Evolutionary conservation across 306 rosid genomes (phyloP).

Genomic region (Prunus kanzakura): DNA sequence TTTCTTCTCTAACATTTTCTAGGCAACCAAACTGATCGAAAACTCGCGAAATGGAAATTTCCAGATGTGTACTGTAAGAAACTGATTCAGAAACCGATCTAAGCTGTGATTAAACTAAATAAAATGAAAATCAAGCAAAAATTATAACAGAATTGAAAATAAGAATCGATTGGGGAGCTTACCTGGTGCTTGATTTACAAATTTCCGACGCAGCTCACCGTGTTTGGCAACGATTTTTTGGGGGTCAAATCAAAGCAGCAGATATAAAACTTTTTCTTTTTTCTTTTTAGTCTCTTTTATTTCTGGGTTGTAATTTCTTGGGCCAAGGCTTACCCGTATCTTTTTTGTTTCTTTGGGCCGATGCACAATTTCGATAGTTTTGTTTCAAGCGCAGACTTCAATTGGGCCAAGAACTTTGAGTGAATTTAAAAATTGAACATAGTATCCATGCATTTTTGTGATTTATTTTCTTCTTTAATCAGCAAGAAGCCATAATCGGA

Average conservation of each 20-base stretch:
- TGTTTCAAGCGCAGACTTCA: not conserved
- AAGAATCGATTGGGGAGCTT: not conserved
- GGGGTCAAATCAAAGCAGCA: not conserved
- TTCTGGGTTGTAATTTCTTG: not conserved
- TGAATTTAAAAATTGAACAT: too few relatives aligned
- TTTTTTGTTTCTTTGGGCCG: not conserved
- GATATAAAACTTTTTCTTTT: not conserved
- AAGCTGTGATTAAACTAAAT: not conserved
- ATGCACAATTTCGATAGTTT: not conserved
- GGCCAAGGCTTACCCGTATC: not conserved
- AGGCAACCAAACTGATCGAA: constrained; percentile 13
- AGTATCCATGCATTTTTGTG: too few relatives aligned
- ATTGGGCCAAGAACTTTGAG: not conserved
- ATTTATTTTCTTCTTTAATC: too few relatives aligned
- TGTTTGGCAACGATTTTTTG: not conserved
- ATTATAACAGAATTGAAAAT: not conserved
- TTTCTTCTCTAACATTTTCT: not conserved
- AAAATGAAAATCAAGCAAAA: not conserved
- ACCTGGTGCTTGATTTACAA: constrained; percentile 12
- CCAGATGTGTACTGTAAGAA: not conserved
- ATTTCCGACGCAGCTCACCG: not conserved
- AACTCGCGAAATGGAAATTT: not conserved
- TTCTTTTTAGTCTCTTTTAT: too few relatives aligned
- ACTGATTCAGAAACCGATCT: not conserved
- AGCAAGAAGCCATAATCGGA: too few relatives aligned